Evolutionary conservation across 805 yeast species (phyloP), one percentile per base, ranked within the genome.

Genomic region (Kodamaea hsintzibuensis): DNA sequence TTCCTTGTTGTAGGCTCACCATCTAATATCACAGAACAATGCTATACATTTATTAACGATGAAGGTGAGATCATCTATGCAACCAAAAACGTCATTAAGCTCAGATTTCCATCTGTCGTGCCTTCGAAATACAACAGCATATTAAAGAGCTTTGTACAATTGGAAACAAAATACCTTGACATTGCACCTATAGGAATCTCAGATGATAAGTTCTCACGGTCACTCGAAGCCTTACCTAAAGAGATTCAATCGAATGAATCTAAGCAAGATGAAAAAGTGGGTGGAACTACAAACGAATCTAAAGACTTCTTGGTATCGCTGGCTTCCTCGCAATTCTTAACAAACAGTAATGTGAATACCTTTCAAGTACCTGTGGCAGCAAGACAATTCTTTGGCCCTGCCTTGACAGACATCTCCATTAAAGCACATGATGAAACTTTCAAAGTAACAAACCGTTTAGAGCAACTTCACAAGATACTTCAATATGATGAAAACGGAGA

Each of bases 1-100:
- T 79, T 81, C 25, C 79, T 86, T 49, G 77, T 88, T 35, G 83
- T 79, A 1, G 80, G 76, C 22, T 66, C 81, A 22, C 92, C 92
- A 0, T 58, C 63, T 4, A 64, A 71, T 4, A 63, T 80, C 1
- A 71, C 72, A 14, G 85, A 84, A 46, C 81, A 82, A 22, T 69
- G 84, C 33, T 86, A 82, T 59, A 81, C 89, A 0, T 77, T 84
- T 55, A 71, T 84, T 49, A 79, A 80, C 51, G 74, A 77, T 30
- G 78, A 78, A 53, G 95, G 95, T 8, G 82, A 78, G 45, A 67
- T 88, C 13, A 60, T 71, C 1, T 85, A 79, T 68, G 68, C 60
- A 22, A 71, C 80, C 10, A 79, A 76, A 53, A 65, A 72, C 16
- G 65, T 69, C 13, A 76, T 86, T 50, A 71, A 73, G 38, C 61